phyloP scores from a whole-genome alignment of 805 yeast species.

The Yamadazyma sp. region DNA sequence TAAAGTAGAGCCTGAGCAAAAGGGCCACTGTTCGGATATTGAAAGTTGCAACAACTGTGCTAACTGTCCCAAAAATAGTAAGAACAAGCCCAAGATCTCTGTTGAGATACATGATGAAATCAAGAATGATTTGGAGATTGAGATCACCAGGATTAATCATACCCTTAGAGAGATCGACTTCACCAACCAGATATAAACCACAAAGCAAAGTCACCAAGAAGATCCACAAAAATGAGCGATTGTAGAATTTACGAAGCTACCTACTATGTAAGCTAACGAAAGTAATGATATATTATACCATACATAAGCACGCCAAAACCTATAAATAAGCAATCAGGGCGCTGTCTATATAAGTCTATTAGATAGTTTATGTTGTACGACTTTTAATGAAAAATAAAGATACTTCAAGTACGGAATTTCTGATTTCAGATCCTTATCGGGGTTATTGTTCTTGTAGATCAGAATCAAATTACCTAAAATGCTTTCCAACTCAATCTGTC shows the following conservation, averaged over 20 bases:
- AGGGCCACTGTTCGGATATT: constrained; percentile 23
- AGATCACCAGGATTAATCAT: constrained; percentile 2
- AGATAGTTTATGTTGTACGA: constrained; percentile 16
- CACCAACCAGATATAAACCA: constrained; percentile 8
- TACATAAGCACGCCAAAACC: no score
- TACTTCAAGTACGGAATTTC: constrained; percentile 23
- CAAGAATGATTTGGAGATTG: constrained; percentile 2
- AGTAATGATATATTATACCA: no score
- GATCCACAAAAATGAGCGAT: no score
- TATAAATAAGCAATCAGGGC: no score
- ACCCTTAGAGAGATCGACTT: constrained; percentile 10
- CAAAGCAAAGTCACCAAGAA: no score
- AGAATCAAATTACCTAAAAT: constrained; percentile 61
- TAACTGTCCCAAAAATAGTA: constrained; percentile 26
- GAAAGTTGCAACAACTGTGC: constrained; percentile 29
- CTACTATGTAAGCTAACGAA: no score
- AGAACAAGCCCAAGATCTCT: constrained; percentile 17
- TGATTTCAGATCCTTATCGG: constrained; percentile 12
- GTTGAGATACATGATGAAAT: constrained; percentile 6
- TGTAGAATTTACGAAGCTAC: no score
- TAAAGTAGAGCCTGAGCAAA: constrained; percentile 9
- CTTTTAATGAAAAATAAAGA: constrained; percentile 22
- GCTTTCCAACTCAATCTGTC: constrained; percentile 69
- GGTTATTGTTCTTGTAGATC: constrained; percentile 19
- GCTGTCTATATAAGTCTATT: constrained; percentile 1